Base-by-base conservation (phyloP, 305 asterid genomes). In the Solanum chacoense region DNA sequence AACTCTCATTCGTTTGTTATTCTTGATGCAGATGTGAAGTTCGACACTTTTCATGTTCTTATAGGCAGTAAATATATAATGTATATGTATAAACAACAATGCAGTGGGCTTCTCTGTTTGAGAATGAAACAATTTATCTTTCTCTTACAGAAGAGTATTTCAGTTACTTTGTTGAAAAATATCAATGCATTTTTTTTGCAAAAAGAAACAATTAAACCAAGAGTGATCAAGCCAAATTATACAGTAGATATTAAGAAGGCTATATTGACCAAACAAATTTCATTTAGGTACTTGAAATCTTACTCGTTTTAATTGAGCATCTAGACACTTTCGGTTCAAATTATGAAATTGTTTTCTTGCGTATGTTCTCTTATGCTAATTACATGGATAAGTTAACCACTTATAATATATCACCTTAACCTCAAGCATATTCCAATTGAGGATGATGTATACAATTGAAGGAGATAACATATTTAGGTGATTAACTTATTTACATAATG, bases 141-240 rank as follows among this genome's bases (percentile, higher is more conserved):
- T 89, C 93, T 90, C 90, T 86, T 65, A 88, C 93, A 89, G 95
- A 85, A 93, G 95, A 94, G 94, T 91, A 72, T 85, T 85, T 69
- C 59, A 78, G 71, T 63, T 87, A 38, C 71, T 87, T 88, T 69
- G 80, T 50, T 90, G 78, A 95, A 85, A 97, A 95, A 1, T 94
- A 95, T 76, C 99, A 94, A 50, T 96, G 99, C 92, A 96, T 97
- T 28, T 18, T 59, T 59, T 29, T 73, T 73, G 78, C 37, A 73
- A 7, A 73, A 50, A 50, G 22, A 45, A 72, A 31, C 2, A 72
- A 29, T 29, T 6, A 16, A 72, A 72, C 11, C 50, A 45, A 45
- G 6, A 40, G 6, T 45, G 71, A 59, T 59, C 11, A 8, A 59
- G 71, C 26, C 2, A 59, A 59, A 59, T 22, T 59, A 59, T 59